Conservation (phyloP, 768 basidiomycete genomes). For the Tylopilus sp. region DNA sequence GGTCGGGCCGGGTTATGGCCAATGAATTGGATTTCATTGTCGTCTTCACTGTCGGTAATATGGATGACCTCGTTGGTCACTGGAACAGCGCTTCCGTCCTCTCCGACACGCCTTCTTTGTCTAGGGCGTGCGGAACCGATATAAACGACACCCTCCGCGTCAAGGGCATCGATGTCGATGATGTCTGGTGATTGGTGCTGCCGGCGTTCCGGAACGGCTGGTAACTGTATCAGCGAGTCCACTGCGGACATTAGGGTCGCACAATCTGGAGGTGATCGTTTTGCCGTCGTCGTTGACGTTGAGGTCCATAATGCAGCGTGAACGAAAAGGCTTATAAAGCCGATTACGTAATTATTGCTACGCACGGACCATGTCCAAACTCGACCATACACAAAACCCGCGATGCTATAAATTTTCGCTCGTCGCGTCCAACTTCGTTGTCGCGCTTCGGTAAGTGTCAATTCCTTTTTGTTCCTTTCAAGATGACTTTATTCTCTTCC, state of each 20-base stretch:
- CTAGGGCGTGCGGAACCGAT: conserved; percentile 21
- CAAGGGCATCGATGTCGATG: conserved; percentile 45
- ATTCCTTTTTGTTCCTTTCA: neutral
- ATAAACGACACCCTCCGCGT: conserved; percentile 32
- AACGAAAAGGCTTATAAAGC: conserved; percentile 10
- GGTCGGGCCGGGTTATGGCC: conserved; percentile 21
- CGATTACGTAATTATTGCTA: conserved; percentile 22
- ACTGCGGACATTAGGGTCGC: conserved; percentile 19
- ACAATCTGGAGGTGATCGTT: neutral
- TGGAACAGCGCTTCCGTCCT: conserved; percentile 19
- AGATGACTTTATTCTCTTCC: conserved; percentile 88
- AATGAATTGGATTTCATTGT: conserved; percentile 28
- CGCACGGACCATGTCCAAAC: conserved; percentile 34
- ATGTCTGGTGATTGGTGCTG: conserved; percentile 28
- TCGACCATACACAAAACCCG: conserved; percentile 22
- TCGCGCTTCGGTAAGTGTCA: conserved; percentile 10
- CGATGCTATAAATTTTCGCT: conserved; percentile 27
- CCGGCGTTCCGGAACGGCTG: conserved; percentile 11
- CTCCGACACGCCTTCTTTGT: conserved; percentile 26
- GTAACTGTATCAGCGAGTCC: conserved; percentile 6
- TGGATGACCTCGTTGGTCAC: conserved; percentile 29
- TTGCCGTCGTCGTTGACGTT: conserved; percentile 22
- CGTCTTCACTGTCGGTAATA: conserved; percentile 42
- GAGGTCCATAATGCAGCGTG: neutral
- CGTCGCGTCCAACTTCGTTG: neutral